Evolutionary conservation across 2,329 filamentous ascomycete species (phyloP), one percentile per base, ranked within the genome.

Genomic region (Beauveria bassiana): DNA sequence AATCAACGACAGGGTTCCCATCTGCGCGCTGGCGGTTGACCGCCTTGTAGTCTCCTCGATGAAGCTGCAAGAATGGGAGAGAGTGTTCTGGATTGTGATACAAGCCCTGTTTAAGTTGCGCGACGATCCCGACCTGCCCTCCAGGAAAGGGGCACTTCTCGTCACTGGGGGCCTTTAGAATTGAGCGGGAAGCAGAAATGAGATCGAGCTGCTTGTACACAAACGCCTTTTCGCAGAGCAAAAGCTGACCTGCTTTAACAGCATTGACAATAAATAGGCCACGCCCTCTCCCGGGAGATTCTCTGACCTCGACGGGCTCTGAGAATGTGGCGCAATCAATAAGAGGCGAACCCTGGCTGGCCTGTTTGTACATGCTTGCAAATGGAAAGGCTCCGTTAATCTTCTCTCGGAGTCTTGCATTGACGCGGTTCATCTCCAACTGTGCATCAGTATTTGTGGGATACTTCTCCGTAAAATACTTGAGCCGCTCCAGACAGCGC

Each of bases 201-300:
- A 18, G 9, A 16, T 50, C 46, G 24, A 24, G 24, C 1, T 59
- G 18, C 22, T 64, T 71, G 66, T 82, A 74, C 0, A 69, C 68
- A 65, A 84, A 83, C 0, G 82, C 81, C 63, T 85, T 86, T 63
- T 85, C 82, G 52, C 80, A 84, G 1, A 85, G 65, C 0, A 86
- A 68, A 2, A 84, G 70, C 3, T 84, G 78, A 0, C 82, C 82
- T 0, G 78, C 75, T 43, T 73, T 71, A 2, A 85, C 78, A 0
- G 71, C 65, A 22, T 71, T 69, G 0, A 76, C 81, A 0, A 78
- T 79, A 65, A 84, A 86, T 0, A 85, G 68, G 0, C 82, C 82
- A 2, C 75, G 73, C 2, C 81, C 81, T 20, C 74, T 72, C 9
- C 70, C 75, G 1, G 69, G 67, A 1, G 78, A 77, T 7, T 67